These are phyloP conservation scores for Aphanocladium album DNA, from an alignment of 2,329 filamentous ascomycete genomes.

Conservation along the genomic window DNA sequence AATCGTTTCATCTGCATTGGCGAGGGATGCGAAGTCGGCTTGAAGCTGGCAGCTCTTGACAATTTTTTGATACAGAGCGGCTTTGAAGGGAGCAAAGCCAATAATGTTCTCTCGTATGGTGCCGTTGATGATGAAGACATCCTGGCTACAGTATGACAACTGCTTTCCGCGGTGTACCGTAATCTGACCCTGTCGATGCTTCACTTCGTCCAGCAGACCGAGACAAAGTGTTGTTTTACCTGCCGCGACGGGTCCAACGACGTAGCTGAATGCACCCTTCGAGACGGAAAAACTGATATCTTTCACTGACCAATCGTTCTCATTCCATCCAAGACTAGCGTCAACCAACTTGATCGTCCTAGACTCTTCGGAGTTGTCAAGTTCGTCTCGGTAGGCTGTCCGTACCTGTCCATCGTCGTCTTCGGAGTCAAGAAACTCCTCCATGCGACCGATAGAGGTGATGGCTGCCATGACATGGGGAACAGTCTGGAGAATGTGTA, in stretches of 20 bases:
- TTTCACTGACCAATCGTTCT: background rate
- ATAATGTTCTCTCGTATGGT: slow-evolving; percentile 22
- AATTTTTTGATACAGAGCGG: slow-evolving; percentile 18
- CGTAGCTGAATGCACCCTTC: background rate
- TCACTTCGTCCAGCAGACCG: background rate
- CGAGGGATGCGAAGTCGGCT: slow-evolving; percentile 16
- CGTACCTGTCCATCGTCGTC: background rate
- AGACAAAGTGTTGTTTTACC: slow-evolving; percentile 20
- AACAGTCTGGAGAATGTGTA: slow-evolving; percentile 8
- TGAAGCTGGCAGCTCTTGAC: slow-evolving; percentile 20
- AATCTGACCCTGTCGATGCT: background rate
- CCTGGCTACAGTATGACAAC: slow-evolving; percentile 20
- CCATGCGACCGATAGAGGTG: background rate
- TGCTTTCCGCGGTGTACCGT: background rate
- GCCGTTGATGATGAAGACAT: slow-evolving; percentile 20
- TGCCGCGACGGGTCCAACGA: slow-evolving; percentile 27
- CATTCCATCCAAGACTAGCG: background rate
- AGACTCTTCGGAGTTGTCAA: background rate
- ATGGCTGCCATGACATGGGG: background rate
- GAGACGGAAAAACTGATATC: background rate
- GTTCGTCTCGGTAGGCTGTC: background rate
- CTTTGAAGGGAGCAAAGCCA: slow-evolving; percentile 19
- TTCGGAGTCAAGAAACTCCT: slow-evolving; percentile 2
- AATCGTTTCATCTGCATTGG: slow-evolving; percentile 26
- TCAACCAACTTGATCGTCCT: background rate